Percentiles rank a stretch among this genome's conserved stretches.
These are phyloP conservation scores for Beauveria asiatica DNA, from an alignment of 2,329 filamentous ascomycete species.

Conservation along the genomic window DNA sequence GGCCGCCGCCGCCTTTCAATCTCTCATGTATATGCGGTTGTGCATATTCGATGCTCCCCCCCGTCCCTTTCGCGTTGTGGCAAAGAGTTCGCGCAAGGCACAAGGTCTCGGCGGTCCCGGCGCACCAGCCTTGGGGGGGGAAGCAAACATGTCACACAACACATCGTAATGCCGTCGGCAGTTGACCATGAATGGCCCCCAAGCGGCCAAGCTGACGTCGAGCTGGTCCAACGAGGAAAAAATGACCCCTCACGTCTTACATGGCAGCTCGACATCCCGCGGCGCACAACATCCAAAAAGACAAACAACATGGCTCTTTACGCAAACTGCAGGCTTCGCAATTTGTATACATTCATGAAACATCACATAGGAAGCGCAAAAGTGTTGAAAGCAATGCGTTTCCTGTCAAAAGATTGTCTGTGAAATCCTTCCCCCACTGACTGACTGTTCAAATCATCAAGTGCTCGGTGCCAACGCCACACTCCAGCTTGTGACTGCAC, in stretches of 20 bases:
- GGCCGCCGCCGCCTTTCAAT: no score
- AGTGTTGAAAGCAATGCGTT: neutral
- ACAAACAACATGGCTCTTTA: neutral
- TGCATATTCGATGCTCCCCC: neutral
- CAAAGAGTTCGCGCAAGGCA: neutral
- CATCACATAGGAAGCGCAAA: neutral
- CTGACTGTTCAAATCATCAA: neutral
- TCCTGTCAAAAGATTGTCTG: neutral
- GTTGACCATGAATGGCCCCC: neutral
- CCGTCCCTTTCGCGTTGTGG: neutral
- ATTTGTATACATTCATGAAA: neutral
- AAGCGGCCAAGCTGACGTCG: neutral
- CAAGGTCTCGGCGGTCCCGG: neutral
- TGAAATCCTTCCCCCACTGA: neutral
- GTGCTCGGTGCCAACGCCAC: neutral
- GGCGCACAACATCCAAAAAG: neutral
- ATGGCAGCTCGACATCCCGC: neutral
- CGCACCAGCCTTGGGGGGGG: neutral
- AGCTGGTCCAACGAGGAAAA: neutral
- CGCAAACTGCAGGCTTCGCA: neutral
- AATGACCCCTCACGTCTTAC: constrained; percentile 1
- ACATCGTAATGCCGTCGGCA: neutral
- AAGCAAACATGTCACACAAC: constrained; percentile 5
- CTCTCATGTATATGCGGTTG: no score
- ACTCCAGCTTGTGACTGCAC: neutral